These are phyloP conservation scores for Fusarium zealandicum DNA, from an alignment of 2,329 filamentous ascomycete species.

Conservation along the genomic window DNA sequence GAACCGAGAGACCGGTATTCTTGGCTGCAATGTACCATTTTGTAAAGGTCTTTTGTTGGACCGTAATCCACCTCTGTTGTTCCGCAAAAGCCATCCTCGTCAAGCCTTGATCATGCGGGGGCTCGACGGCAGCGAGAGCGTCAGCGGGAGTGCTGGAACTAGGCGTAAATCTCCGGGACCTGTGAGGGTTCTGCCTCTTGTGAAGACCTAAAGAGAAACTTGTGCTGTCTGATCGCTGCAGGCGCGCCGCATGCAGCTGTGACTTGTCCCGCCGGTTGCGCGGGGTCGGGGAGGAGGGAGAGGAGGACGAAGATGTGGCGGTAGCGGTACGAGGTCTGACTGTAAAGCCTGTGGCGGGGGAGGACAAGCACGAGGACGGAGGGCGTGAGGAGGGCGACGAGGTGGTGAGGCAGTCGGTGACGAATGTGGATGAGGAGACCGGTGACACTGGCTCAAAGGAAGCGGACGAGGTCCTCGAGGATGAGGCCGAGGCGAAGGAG, in stretches of 20 bases:
- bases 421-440: slow-evolving; percentile 24
- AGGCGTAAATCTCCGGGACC: slow-evolving; percentile 41
- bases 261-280: slow-evolving; percentile 56
- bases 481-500: slow-evolving; percentile 29
- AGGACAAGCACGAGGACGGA: slow-evolving; percentile 14
- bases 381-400: slow-evolving; percentile 19
- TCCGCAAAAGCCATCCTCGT: slow-evolving; percentile 69
- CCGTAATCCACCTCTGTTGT: slow-evolving; percentile 74
- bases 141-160: slow-evolving; percentile 49
- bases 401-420: slow-evolving; percentile 21
- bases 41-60: slow-evolving; percentile 98
- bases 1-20: not conserved
- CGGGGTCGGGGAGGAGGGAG: slow-evolving; percentile 42
- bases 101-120: slow-evolving; percentile 58
- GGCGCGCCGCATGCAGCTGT: slow-evolving; percentile 58
- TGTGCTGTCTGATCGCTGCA: slow-evolving; percentile 54
- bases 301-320: slow-evolving; percentile 37
- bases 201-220: slow-evolving; percentile 41
- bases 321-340: slow-evolving; percentile 32
- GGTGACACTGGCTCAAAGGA: slow-evolving; percentile 35
- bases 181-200: slow-evolving; percentile 34
- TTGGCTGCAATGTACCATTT: slow-evolving; percentile 70
- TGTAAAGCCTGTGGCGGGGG: slow-evolving; percentile 26
- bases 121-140: slow-evolving; percentile 55
- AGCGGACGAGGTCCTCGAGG: slow-evolving; percentile 33